These are phyloP conservation scores for Dactylellina cionopaga DNA, from an alignment of 2,329 filamentous ascomycete species.

Conservation along the genomic window DNA sequence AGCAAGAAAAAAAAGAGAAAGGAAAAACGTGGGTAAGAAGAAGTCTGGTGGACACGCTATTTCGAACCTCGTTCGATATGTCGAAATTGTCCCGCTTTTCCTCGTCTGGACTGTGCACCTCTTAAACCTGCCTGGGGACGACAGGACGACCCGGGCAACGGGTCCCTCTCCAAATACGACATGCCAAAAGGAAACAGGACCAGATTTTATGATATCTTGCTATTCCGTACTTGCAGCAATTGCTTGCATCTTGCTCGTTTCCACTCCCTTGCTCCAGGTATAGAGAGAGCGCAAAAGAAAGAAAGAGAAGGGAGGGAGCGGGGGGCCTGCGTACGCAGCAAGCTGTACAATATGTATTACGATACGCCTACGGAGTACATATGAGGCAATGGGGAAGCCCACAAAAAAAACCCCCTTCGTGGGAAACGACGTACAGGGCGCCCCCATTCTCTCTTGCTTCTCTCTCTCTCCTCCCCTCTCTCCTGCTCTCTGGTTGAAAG, in stretches of 20 bases:
- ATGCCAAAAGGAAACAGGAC: constrained; percentile 35
- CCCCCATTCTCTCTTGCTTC: constrained; percentile 34
- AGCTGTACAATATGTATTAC: too few species aligned
- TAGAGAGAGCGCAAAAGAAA: constrained; percentile 39
- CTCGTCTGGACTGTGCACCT: constrained; percentile 37
- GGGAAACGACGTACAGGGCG: constrained; percentile 9
- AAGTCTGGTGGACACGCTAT: constrained; percentile 50
- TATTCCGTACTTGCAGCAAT: constrained; percentile 42
- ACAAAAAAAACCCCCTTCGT: not conserved
- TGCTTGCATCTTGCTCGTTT: constrained; percentile 32
- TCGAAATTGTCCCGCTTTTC: constrained; percentile 40
- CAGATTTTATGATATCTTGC: constrained; percentile 33
- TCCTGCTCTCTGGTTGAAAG: constrained; percentile 16
- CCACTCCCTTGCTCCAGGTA: constrained; percentile 41
- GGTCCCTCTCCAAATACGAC: constrained; percentile 26
- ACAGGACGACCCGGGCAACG: constrained; percentile 24
- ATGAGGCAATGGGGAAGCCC: constrained; percentile 21
- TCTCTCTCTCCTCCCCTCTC: too few species aligned
- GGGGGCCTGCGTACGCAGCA: too few species aligned
- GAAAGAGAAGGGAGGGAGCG: too few species aligned
- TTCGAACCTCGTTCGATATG: constrained; percentile 29
- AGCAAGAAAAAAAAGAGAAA: constrained; percentile 19
- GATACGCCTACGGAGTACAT: not conserved
- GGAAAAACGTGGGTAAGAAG: constrained; percentile 52
- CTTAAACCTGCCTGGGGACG: constrained; percentile 46